Conservation (phyloP, 495 filamentous ascomycete species). For the Parathielavia hyrcaniae region DNA sequence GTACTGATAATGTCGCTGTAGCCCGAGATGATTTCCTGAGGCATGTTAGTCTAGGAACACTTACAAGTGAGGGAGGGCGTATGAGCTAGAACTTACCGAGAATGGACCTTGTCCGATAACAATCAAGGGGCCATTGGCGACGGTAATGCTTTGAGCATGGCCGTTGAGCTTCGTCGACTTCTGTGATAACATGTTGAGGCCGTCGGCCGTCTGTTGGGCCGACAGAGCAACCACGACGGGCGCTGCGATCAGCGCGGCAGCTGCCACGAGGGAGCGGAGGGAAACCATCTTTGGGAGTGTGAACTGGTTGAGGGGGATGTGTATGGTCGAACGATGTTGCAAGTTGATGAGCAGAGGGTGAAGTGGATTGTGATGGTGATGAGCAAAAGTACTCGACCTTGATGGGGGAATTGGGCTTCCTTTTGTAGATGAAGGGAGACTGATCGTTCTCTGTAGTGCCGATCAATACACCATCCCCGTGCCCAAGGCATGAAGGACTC, state of each 20-base stretch:
- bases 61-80: too few relatives aligned
- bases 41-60: background rate
- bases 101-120: slow-evolving; percentile 28
- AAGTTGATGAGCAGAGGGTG: background rate
- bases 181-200: slow-evolving; percentile 23
- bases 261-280: slow-evolving; percentile 9
- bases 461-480: too few relatives aligned
- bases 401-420: background rate
- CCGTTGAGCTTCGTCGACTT: slow-evolving; percentile 26
- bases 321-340: background rate
- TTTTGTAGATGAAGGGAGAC: background rate
- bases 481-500: too few relatives aligned
- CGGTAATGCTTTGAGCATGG: slow-evolving; percentile 27
- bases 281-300: slow-evolving; percentile 30
- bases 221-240: slow-evolving; percentile 17
- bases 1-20: background rate
- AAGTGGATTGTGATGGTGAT: background rate
- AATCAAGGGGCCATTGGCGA: slow-evolving; percentile 26
- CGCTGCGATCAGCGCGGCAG: slow-evolving; percentile 13
- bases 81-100: slow-evolving; percentile 14
- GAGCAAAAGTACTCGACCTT: background rate
- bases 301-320: too few relatives aligned
- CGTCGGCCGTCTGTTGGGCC: slow-evolving; percentile 20
- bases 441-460: too few relatives aligned
- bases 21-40: background rate